Conservation (phyloP, 768 basidiomycete species). For the Hirschioporus abietinus region DNA sequence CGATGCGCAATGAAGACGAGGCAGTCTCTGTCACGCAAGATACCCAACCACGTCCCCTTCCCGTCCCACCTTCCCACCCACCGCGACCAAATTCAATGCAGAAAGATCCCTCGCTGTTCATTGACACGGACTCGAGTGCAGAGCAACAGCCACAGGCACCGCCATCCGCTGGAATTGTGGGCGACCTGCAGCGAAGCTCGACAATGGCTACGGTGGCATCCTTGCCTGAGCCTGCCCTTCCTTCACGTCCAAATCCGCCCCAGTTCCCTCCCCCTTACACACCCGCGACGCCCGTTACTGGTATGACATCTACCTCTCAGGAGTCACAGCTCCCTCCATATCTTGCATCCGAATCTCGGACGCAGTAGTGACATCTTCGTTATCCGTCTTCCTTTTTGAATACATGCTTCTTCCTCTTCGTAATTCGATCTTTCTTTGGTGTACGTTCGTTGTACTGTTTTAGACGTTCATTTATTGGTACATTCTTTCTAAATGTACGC, state of each 20-base stretch:
- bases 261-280: background rate
- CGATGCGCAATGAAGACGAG: background rate
- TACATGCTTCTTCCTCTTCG: too few relatives aligned
- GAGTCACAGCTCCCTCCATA: background rate
- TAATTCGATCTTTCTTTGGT: background rate
- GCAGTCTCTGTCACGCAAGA: background rate
- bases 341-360: background rate
- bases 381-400: background rate
- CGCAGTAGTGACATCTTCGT: background rate
- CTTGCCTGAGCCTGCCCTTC: background rate
- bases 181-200: background rate
- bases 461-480: background rate
- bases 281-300: background rate
- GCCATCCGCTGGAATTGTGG: background rate
- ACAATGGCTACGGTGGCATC: background rate
- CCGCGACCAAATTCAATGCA: background rate
- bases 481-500: background rate
- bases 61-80: background rate
- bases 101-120: background rate
- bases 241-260: background rate
- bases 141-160: background rate
- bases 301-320: background rate
- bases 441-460: background rate
- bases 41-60: background rate
- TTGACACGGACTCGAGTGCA: background rate